Base-by-base conservation (phyloP, 495 filamentous ascomycete species). In the Trichoderma virens region DNA sequence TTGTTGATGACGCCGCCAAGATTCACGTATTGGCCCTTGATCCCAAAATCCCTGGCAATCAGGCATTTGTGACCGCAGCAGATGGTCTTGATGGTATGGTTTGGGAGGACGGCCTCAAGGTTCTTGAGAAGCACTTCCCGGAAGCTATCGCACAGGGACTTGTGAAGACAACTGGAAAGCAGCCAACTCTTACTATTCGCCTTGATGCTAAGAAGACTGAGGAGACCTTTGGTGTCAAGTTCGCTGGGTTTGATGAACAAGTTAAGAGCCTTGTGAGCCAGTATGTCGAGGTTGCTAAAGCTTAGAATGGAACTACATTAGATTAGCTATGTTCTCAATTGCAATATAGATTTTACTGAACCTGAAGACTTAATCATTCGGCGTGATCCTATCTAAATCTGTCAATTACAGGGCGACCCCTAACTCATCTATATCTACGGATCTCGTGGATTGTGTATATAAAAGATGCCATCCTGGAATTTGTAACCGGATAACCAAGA, bases 211-310 rank as follows among this genome's bases (percentile, higher is more conserved):
- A 69, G 54, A 43, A 72, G 5, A 80, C 79, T 13, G 76, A 81
- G 64, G 70, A 72, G 34, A 71, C 70, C 3, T 80, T 85, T 69
- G 80, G 80, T 5, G 77, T 81, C 71, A 68, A 74, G 59, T 79
- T 80, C 64, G 62, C 65, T 20, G 67, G 68, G 27, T 82, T 79
- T 67, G 75, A 79, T 67, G 77, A 83, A 65, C 43, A 47, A 8
- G 43, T 47, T 8, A 47, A 47, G 43, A 47, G n/a, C 8, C 23
- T 47, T 16, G 43, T 47, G 18, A 47, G 23, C 43, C 43, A 47
- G 43, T 47, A 20, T n/a, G 4, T 47, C 23, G 16, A 25, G 43
- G 43, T 47, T 25, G 5, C 20, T 5, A 20, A 20, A 5, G 43
- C 43, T 5, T 47, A 23, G 11, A 41, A 41, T 41, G 38, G n/a